A percentile compares a stretch with the other conserved stretches of the same genome.
phyloP scores from a whole-genome alignment of 2,329 filamentous ascomycete species.

The Pseudogymnoascus sp. region DNA sequence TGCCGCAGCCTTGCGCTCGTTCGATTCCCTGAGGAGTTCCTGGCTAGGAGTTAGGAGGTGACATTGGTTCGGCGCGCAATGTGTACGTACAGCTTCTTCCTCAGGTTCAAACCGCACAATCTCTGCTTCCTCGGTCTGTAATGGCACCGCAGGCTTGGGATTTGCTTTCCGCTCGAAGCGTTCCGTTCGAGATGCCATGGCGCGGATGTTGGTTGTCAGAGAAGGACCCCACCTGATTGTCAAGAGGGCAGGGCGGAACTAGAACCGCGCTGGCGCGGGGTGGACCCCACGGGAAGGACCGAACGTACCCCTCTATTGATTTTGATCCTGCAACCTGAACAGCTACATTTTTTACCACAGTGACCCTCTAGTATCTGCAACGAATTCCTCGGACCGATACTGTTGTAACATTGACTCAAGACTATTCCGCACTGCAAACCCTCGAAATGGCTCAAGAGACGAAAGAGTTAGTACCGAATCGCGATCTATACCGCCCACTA shows the following conservation, averaged over 20 bases:
- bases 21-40: constrained; percentile 64
- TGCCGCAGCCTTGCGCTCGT: constrained; percentile 63
- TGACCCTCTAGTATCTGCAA: constrained; percentile 3
- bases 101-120: constrained; percentile 32
- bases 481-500: background rate
- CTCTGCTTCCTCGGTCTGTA: constrained; percentile 21
- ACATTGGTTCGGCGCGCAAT: background rate
- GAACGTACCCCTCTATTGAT: constrained; percentile 3
- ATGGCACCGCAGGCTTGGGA: constrained; percentile 10
- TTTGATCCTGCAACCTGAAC: background rate
- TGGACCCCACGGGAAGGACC: background rate
- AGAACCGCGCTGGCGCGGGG: background rate
- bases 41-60: constrained; percentile 27
- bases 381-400: background rate
- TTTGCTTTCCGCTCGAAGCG: constrained; percentile 26
- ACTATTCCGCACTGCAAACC: background rate
- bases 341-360: background rate
- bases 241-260: background rate
- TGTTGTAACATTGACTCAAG: background rate
- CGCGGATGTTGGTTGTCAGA: constrained; percentile 9
- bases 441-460: background rate
- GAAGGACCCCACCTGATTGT: background rate
- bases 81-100: constrained; percentile 34
- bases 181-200: constrained; percentile 27
- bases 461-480: constrained; percentile 8